These are phyloP conservation scores for Rosa multiflora DNA, from an alignment of 306 rosid species.

Conservation along the genomic window DNA sequence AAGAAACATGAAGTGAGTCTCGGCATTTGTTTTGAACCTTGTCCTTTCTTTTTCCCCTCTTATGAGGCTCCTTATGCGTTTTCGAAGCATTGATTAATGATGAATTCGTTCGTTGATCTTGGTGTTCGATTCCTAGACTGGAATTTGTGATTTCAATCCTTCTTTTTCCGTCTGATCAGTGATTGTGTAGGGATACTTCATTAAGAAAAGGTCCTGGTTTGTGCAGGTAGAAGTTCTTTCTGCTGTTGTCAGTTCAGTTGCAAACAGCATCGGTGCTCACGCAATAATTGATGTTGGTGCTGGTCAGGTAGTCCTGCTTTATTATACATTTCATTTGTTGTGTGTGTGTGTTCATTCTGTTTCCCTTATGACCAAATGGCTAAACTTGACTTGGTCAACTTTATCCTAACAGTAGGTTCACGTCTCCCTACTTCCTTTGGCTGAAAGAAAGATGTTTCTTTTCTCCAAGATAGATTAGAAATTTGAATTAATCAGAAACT, in stretches of 20 bases:
- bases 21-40: conserved; percentile 4
- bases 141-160: neutral
- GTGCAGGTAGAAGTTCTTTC: conserved; percentile 82
- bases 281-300: conserved; percentile 87
- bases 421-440: conserved; percentile 2
- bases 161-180: conserved; percentile 6
- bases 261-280: conserved; percentile 47
- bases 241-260: conserved; percentile 54
- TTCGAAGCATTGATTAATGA: neutral
- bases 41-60: neutral
- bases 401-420: neutral
- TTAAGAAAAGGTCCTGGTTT: conserved; percentile 17
- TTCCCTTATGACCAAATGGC: neutral
- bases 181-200: conserved; percentile 23
- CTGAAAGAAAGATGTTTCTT: neutral
- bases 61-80: neutral
- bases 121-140: neutral
- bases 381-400: neutral
- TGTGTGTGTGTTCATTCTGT: neutral
- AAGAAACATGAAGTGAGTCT: conserved; percentile 77
- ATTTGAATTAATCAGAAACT: conserved; percentile 8
- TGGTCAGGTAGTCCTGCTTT: conserved; percentile 68
- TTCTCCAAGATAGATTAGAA: neutral
- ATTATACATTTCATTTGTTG: conserved; percentile 13
- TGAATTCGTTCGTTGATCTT: neutral